Conservation (phyloP, 768 basidiomycete species). For the Lentinus brumalis region DNA sequence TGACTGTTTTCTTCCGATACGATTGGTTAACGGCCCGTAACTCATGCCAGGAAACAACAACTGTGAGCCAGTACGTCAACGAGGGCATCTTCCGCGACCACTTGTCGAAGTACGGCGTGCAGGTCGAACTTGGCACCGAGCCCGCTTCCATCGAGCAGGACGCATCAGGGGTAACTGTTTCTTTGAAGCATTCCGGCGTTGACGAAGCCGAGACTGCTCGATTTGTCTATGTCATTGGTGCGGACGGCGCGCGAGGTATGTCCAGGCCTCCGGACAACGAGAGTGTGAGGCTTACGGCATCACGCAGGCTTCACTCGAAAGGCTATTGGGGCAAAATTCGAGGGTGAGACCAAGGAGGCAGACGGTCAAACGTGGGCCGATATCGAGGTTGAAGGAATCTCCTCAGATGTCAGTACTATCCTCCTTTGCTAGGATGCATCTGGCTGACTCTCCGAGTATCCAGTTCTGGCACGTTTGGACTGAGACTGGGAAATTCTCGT, state of each 20-base stretch:
- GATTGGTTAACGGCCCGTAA: background rate
- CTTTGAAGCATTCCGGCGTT: constrained; percentile 25
- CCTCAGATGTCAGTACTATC: background rate
- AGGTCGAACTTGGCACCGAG: constrained; percentile 41
- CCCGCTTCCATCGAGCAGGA: constrained; percentile 37
- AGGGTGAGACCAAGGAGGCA: constrained; percentile 39
- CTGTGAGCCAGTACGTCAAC: constrained; percentile 20
- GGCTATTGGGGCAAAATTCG: constrained; percentile 42
- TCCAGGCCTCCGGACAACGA: too few species aligned
- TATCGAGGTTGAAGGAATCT: constrained; percentile 34
- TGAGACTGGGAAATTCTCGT: constrained; percentile 14
- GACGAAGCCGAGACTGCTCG: constrained; percentile 31
- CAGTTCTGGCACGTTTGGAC: constrained; percentile 23
- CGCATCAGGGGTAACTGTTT: constrained; percentile 32
- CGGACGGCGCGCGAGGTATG: constrained; percentile 41
- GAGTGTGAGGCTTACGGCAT: too few species aligned
- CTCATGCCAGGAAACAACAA: background rate
- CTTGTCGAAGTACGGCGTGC: constrained; percentile 25
- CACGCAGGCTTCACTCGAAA: constrained; percentile 40
- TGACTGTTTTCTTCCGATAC: background rate
- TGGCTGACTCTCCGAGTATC: background rate
- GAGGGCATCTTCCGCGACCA: constrained; percentile 36
- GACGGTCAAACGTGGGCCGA: constrained; percentile 37
- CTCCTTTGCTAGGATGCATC: too few species aligned
- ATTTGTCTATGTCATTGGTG: constrained; percentile 41